Base-by-base conservation (phyloP, 1,139 yeast species). In the Suhomyces guaymorum region DNA sequence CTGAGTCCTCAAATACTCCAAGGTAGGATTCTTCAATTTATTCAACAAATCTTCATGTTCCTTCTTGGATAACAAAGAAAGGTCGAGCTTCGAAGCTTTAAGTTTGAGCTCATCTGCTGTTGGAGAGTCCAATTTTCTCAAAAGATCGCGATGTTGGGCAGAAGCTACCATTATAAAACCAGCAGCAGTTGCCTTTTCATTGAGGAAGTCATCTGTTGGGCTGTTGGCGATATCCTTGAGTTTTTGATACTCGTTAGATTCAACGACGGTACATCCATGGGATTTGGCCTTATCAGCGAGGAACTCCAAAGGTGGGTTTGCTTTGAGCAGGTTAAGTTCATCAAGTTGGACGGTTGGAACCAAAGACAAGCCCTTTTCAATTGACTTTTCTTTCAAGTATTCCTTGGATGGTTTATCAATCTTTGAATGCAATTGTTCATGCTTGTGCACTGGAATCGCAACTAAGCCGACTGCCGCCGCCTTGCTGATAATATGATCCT, bases 401-500 rank as follows among this genome's bases (percentile, higher is more conserved):
- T 46, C 48, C 18, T 29, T 34, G 3, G 46, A 28, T 5, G 52
- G 52, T 7, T 26, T 15, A 4, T 46, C 44, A 11, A 44, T 17
- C 26, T 33, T 38, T 12, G 30, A 30, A 3, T 41, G 15, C 13
- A 48, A 24, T 15, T 46, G 43, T 6, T 41, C 43, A 20, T 46
- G 47, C 24, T 48, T 46, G 19, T 46, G 49, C 14, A 26, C 19
- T 5, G 48, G 44, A 18, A 46, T 25, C 6, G 48, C 57, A 10
- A 52, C 46, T 42, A 62, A 43, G 5, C 59, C 55, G 6, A 41
- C 37, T 2, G 40, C 37, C 2, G 43, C 39, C 26, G 76, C 78
- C 30, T 57, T 56, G 5, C 52, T 47, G 13, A 46, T 39, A 15
- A 78, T 40, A 32, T 63, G 63, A 2, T 63, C 69, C 13, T 59